Conservation (phyloP, 768 basidiomycete species). For the Galerina sulciceps region DNA sequence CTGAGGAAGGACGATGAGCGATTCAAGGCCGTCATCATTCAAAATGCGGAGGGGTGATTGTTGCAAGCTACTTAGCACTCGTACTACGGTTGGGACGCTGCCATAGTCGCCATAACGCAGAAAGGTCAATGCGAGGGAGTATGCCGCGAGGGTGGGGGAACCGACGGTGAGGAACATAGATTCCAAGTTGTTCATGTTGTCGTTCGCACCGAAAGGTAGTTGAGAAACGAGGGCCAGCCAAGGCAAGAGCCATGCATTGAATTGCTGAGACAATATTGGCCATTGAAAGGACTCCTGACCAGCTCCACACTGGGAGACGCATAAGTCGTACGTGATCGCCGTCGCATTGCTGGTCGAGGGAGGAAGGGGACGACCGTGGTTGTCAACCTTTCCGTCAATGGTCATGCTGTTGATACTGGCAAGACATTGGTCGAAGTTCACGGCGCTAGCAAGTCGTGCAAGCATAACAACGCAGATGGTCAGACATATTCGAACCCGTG, state of each 20-base stretch:
- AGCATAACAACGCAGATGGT: too few species aligned
- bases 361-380: slow-evolving; percentile 23
- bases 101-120: slow-evolving; percentile 28
- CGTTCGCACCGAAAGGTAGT: slow-evolving; percentile 48
- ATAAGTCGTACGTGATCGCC: slow-evolving; percentile 33
- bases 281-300: slow-evolving; percentile 31
- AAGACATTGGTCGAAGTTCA: not conserved
- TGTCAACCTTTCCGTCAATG: slow-evolving; percentile 20
- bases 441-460: not conserved
- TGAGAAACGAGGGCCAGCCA: slow-evolving; percentile 53
- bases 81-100: slow-evolving; percentile 32
- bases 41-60: slow-evolving; percentile 41
- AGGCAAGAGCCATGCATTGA: slow-evolving; percentile 49
- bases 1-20: slow-evolving; percentile 43
- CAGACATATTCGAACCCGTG: too few species aligned
- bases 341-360: slow-evolving; percentile 27
- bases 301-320: slow-evolving; percentile 30
- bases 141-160: slow-evolving; percentile 47
- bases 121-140: slow-evolving; percentile 49
- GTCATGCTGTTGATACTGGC: slow-evolving; percentile 1
- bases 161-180: slow-evolving; percentile 48
- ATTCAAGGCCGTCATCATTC: slow-evolving; percentile 33
- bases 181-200: slow-evolving; percentile 43
- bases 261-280: slow-evolving; percentile 41
- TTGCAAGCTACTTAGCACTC: slow-evolving; percentile 43